These are phyloP conservation scores for Boechera divaricarpa DNA, from an alignment of 345 rosid genomes.

Conservation along the genomic window DNA sequence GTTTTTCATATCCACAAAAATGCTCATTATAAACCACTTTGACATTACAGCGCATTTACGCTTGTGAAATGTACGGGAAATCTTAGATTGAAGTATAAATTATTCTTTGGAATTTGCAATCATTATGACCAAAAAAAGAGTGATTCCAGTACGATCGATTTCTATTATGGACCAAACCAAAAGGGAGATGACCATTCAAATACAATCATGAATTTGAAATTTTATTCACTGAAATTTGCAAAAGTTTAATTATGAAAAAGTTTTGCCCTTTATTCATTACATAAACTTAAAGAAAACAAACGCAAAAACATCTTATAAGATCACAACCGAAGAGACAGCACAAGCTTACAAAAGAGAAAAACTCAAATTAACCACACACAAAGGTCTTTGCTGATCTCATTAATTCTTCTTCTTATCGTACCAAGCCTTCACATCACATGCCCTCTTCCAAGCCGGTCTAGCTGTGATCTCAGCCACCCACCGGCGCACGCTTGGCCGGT, in stretches of 20 bases:
- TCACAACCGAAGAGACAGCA: background rate
- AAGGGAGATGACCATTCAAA: background rate
- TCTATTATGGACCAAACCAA: background rate
- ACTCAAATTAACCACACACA: background rate
- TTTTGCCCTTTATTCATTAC: background rate
- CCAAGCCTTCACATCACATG: slow-evolving; percentile 37
- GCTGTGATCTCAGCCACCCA: slow-evolving; percentile 57
- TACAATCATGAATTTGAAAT: background rate
- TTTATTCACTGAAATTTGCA: background rate
- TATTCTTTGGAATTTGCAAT: background rate
- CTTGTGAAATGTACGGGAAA: too few species aligned
- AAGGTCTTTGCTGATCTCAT: background rate
- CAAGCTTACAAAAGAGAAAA: background rate
- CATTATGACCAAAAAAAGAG: background rate
- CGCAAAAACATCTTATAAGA: background rate
- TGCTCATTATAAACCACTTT: background rate
- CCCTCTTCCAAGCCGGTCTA: slow-evolving; percentile 71
- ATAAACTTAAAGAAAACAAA: too few species aligned
- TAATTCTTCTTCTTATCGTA: background rate
- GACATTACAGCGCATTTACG: too few species aligned
- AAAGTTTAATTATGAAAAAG: background rate
- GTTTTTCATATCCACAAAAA: background rate
- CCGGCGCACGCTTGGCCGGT: slow-evolving; percentile 50
- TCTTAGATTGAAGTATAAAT: background rate
- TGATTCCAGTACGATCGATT: background rate